Conservation (phyloP, 441 rosid genomes). For the Jatropha podagrica region DNA sequence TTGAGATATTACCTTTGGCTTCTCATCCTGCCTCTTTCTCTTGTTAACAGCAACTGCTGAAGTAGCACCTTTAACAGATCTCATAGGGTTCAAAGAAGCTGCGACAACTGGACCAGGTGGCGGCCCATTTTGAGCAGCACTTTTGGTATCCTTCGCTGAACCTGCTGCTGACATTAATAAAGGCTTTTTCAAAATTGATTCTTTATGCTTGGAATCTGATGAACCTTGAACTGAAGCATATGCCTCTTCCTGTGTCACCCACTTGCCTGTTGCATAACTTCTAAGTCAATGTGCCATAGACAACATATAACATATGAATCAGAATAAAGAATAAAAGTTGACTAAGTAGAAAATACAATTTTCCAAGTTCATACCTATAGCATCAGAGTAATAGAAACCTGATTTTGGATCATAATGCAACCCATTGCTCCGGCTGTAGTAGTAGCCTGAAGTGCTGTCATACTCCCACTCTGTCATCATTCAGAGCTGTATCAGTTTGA, state of each 20-base stretch:
- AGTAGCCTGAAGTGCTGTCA: slow-evolving; percentile 70
- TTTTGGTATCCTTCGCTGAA: slow-evolving; percentile 33
- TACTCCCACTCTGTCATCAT: slow-evolving; percentile 70
- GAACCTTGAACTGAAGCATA: slow-evolving; percentile 46
- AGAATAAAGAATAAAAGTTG: slow-evolving; percentile 4
- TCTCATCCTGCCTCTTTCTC: slow-evolving; percentile 71
- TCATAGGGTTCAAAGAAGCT: slow-evolving; percentile 56
- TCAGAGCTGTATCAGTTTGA: slow-evolving; percentile 36
- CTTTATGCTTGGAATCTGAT: slow-evolving; percentile 40
- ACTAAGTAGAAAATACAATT: not conserved
- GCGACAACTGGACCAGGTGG: slow-evolving; percentile 69
- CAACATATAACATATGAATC: not conserved
- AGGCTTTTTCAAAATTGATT: slow-evolving; percentile 41
- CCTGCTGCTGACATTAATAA: slow-evolving; percentile 31
- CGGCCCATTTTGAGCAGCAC: slow-evolving; percentile 35
- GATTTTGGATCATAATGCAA: slow-evolving; percentile 76
- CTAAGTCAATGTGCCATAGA: slow-evolving; percentile 28
- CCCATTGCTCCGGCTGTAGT: slow-evolving; percentile 56
- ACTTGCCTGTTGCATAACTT: slow-evolving; percentile 63
- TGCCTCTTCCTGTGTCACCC: slow-evolving; percentile 89
- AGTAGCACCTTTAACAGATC: slow-evolving; percentile 66
- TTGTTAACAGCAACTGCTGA: slow-evolving; percentile 61
- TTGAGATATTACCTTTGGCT: slow-evolving; percentile 59
- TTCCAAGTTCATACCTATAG: slow-evolving; percentile 53
- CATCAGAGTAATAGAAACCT: slow-evolving; percentile 81